Percentiles rank a stretch among this genome's conserved stretches.
These are phyloP conservation scores for Colletotrichum somersetense DNA, from an alignment of 2,329 filamentous ascomycete species.

Conservation along the genomic window DNA sequence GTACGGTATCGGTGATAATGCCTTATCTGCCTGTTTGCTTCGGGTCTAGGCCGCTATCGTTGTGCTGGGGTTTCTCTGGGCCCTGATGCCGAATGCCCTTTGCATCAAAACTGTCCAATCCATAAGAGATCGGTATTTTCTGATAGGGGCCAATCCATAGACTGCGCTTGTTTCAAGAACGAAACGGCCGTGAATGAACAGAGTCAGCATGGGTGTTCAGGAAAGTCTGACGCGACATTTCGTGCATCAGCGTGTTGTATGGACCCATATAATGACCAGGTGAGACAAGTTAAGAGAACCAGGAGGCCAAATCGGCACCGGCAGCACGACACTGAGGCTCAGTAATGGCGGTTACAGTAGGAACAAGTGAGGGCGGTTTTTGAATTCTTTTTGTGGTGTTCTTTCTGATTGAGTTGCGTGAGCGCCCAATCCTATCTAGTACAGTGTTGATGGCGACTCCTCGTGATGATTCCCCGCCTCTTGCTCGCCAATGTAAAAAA, in stretches of 20 bases:
- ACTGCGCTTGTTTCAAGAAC: slow-evolving; percentile 17
- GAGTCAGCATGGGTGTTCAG: slow-evolving; percentile 7
- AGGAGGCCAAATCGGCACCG: neutral
- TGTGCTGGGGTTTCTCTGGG: neutral
- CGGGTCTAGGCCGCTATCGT: too few relatives aligned
- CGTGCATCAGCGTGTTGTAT: slow-evolving; percentile 20
- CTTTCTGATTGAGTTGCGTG: slow-evolving; percentile 36
- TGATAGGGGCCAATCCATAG: neutral
- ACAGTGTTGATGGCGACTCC: slow-evolving; percentile 17
- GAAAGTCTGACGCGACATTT: slow-evolving; percentile 32
- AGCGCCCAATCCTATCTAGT: slow-evolving; percentile 38
- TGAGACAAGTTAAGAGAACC: neutral
- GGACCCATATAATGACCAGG: slow-evolving; percentile 1
- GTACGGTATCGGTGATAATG: neutral
- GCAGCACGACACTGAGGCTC: neutral
- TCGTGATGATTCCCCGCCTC: slow-evolving; percentile 16
- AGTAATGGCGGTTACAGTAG: neutral
- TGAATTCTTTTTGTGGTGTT: slow-evolving; percentile 25
- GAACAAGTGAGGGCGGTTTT: neutral
- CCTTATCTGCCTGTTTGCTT: neutral
- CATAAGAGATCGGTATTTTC: neutral
- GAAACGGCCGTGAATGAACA: neutral
- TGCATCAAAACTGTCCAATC: neutral
- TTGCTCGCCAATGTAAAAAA: slow-evolving; percentile 31
- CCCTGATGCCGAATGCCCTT: neutral